These are phyloP conservation scores for Aspergillus sojae DNA, from an alignment of 2,329 filamentous ascomycete species.

Conservation along the genomic window DNA sequence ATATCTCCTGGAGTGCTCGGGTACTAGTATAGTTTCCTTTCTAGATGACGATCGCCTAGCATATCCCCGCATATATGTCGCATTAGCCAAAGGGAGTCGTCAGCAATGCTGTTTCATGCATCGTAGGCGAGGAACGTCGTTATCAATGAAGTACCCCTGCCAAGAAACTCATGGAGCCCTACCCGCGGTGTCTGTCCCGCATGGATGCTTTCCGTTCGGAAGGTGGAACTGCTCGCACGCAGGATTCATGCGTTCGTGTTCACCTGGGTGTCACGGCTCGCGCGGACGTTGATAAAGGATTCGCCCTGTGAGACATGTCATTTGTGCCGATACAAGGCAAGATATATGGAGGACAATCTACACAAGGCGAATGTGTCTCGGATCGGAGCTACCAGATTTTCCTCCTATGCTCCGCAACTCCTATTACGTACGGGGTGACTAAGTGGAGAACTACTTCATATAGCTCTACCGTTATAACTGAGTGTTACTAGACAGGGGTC, in stretches of 20 bases:
- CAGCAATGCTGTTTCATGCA: not conserved
- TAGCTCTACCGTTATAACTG: not conserved
- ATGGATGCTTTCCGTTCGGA: not conserved
- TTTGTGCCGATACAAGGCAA: not conserved
- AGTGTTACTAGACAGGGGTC: not conserved
- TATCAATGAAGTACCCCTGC: constrained; percentile 1
- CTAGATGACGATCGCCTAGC: not conserved
- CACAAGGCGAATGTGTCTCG: not conserved
- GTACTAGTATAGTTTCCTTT: not conserved
- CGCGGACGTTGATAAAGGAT: not conserved
- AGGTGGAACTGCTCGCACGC: not conserved
- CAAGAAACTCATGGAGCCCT: constrained; percentile 1
- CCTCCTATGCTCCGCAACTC: not conserved
- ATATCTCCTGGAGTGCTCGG: not conserved
- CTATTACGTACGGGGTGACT: not conserved
- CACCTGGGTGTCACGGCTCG: not conserved
- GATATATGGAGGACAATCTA: not conserved
- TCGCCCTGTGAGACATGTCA: not conserved
- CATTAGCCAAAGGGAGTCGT: not conserved
- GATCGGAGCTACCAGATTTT: not conserved
- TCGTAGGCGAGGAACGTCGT: not conserved
- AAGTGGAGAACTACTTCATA: not conserved
- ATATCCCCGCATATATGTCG: not conserved
- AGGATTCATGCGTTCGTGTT: not conserved
- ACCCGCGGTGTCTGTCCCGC: not conserved